Conservation (phyloP, 139 green algal genomes). For the Nannochloris sp. region DNA sequence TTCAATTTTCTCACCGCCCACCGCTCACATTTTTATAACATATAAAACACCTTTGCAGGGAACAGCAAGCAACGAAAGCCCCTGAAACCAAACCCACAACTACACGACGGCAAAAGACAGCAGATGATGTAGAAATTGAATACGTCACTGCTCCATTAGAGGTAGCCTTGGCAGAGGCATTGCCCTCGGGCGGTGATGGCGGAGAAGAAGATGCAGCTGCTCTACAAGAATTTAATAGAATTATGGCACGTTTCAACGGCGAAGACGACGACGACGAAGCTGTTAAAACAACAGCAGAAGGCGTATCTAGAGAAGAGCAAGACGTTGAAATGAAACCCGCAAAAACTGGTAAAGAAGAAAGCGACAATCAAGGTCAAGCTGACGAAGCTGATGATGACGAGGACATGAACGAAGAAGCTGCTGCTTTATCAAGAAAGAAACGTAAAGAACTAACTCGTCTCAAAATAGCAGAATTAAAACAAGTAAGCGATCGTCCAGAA, state of each 20-base stretch:
- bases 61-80: background rate
- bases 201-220: background rate
- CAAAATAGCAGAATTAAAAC: conserved; percentile 89
- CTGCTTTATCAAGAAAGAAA: conserved; percentile 74
- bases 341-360: background rate
- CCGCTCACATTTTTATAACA: background rate
- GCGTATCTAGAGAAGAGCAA: background rate
- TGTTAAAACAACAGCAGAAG: background rate
- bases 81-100: background rate
- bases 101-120: background rate
- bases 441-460: conserved; percentile 64
- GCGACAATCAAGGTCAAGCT: background rate
- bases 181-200: background rate
- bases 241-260: conserved; percentile 56
- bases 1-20: too few species aligned
- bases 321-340: background rate
- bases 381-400: conserved; percentile 30
- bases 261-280: conserved; percentile 6
- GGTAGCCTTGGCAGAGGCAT: conserved; percentile 21
- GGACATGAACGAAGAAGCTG: conserved; percentile 36
- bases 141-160: conserved; percentile 55
- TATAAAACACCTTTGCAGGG: background rate
- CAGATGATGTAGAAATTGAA: conserved; percentile 47
- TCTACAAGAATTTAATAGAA: conserved; percentile 52
- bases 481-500: conserved; percentile 71